Evolutionary conservation across 176 grass and related monocot species (phyloP).

Genomic region (Pontederia paniculata): DNA sequence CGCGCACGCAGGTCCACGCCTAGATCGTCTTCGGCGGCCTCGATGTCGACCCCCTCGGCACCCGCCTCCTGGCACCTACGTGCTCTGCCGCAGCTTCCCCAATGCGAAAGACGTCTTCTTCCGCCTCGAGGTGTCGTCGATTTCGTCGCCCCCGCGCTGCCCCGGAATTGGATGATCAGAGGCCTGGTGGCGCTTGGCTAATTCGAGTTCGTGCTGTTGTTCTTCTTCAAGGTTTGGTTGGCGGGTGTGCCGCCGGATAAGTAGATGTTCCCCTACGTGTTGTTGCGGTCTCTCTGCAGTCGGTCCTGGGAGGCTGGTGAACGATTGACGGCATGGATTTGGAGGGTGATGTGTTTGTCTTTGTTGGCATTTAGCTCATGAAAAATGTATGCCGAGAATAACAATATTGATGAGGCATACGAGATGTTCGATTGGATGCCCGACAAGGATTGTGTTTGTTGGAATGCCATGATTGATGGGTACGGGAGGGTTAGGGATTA

Average conservation of each 20-base stretch:
- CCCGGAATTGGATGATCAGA: conserved; percentile 90
- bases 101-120: conserved; percentile 55
- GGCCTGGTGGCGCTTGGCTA: conserved; percentile 43
- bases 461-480: conserved; percentile 76
- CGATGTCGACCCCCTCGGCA: conserved; percentile 12
- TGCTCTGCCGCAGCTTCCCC: conserved; percentile 48
- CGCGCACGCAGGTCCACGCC: conserved; percentile 50
- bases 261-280: conserved; percentile 58
- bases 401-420: conserved; percentile 27
- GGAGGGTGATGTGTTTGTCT: conserved; percentile 34
- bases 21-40: conserved; percentile 35
- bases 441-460: conserved; percentile 52
- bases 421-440: conserved; percentile 66
- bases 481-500: conserved; percentile 31
- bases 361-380: conserved; percentile 44
- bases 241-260: conserved; percentile 38
- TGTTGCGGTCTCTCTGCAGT: conserved; percentile 43
- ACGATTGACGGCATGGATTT: conserved; percentile 36
- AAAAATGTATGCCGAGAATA: conserved; percentile 42
- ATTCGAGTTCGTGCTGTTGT: conserved; percentile 39
- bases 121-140: conserved; percentile 12
- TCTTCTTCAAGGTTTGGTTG: conserved; percentile 77
- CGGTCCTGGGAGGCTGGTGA: conserved; percentile 41
- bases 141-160: conserved; percentile 1
- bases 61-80: conserved; percentile 58